Evolutionary conservation across 345 rosid species (phyloP).

Genomic region (Brassica incana): DNA sequence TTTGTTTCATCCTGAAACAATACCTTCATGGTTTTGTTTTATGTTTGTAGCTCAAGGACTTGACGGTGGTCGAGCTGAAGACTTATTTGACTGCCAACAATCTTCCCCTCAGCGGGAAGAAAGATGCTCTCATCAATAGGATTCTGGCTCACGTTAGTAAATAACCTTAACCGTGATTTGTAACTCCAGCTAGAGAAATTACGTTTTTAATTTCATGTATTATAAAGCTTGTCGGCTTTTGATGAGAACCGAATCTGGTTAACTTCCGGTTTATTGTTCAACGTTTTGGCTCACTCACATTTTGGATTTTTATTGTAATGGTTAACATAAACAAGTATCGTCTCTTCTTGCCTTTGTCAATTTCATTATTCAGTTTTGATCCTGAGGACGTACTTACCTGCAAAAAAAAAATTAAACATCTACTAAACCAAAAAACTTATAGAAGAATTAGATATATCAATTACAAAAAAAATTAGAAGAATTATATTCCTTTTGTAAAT

Average conservation of each 20-base stretch:
- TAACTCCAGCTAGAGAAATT: conserved; percentile 13
- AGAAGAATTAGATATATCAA: neutral
- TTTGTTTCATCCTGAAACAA: neutral
- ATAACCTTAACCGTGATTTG: conserved; percentile 32
- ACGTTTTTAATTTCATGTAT: neutral
- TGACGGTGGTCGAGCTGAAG: conserved; percentile 74
- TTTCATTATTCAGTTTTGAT: conserved; percentile 45
- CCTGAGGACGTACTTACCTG: conserved; percentile 88
- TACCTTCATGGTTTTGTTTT: conserved; percentile 12
- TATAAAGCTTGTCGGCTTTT: neutral
- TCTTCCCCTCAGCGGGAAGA: conserved; percentile 72
- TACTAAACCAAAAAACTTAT: neutral
- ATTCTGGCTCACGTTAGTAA: conserved; percentile 73
- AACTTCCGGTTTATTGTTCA: conserved; percentile 13
- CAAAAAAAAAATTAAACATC: conserved; percentile 11
- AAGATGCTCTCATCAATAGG: conserved; percentile 70
- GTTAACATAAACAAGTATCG: conserved; percentile 7
- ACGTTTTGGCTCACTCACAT: conserved; percentile 4
- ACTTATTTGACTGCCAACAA: conserved; percentile 60
- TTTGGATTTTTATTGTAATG: neutral
- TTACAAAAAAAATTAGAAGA: neutral
- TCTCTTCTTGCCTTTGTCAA: conserved; percentile 23
- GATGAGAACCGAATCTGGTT: neutral
- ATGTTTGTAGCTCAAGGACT: conserved; percentile 67
- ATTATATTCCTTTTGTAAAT: neutral